Conservation (phyloP, 2,329 filamentous ascomycete species). For the Thermothelomyces thermophilus region DNA sequence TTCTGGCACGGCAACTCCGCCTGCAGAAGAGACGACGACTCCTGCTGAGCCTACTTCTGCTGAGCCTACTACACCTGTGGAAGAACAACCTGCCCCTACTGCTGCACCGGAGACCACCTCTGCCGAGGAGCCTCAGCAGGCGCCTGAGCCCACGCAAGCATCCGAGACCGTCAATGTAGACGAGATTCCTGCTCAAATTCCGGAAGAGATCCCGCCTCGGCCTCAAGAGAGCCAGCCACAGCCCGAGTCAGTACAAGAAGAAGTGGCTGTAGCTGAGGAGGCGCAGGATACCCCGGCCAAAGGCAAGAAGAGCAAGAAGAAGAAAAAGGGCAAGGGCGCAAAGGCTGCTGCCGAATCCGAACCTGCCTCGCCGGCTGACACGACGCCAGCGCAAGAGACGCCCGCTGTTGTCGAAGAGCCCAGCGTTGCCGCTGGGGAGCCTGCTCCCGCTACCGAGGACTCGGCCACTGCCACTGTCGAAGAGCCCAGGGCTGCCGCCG, state of each 20-base stretch:
- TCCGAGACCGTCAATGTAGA: not conserved
- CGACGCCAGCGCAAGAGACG: not conserved
- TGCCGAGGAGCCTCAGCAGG: not conserved
- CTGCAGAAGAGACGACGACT: slow-evolving; percentile 2
- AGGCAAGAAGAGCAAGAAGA: slow-evolving; percentile 17
- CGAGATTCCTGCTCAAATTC: not conserved
- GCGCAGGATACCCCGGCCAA: not conserved
- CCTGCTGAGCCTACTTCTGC: no score
- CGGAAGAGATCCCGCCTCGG: not conserved
- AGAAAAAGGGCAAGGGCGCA: slow-evolving; percentile 10
- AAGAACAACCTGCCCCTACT: no score
- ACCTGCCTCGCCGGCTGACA: not conserved
- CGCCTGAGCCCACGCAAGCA: not conserved
- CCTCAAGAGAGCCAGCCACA: not conserved
- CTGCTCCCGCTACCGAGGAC: no score
- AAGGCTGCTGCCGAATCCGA: not conserved
- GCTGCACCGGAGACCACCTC: not conserved
- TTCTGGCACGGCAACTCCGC: not conserved
- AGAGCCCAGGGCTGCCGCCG: no score
- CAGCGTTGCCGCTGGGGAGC: not conserved
- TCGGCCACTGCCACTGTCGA: no score
- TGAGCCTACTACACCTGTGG: not conserved
- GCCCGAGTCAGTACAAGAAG: not conserved
- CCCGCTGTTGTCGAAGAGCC: not conserved
- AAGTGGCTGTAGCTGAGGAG: not conserved